These are phyloP conservation scores for Xylariaceae sp. DNA, from an alignment of 2,329 filamentous ascomycete genomes.

Conservation along the genomic window DNA sequence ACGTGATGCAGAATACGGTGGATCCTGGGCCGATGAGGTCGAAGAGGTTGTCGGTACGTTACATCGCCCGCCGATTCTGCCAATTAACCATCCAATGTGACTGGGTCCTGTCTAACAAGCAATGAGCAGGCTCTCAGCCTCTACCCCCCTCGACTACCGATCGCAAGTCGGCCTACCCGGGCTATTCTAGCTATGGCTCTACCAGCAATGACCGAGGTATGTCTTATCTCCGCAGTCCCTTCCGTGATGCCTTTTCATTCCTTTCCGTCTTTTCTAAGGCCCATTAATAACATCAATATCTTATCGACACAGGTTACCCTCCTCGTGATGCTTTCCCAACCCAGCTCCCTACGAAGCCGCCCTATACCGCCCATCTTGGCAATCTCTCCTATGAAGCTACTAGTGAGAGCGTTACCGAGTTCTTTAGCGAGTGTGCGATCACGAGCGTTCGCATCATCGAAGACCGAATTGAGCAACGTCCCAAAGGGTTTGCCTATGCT, in stretches of 20 bases:
- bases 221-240: conserved; percentile 1
- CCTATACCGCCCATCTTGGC: conserved; percentile 91
- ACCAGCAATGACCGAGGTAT: conserved; percentile 35
- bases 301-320: conserved; percentile 47
- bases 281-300: background rate
- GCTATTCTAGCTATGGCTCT: conserved; percentile 20
- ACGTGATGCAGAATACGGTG: conserved; percentile 48
- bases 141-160: conserved; percentile 42
- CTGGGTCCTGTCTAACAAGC: background rate
- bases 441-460: conserved; percentile 93
- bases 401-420: conserved; percentile 73
- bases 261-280: background rate
- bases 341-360: conserved; percentile 78
- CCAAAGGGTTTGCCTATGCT: conserved; percentile 97
- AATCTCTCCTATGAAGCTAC: conserved; percentile 96
- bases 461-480: conserved; percentile 87
- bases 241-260: background rate
- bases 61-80: conserved; percentile 4
- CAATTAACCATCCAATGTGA: background rate
- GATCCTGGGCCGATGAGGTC: conserved; percentile 99
- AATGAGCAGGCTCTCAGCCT: conserved; percentile 50
- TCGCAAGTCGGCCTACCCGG: conserved; percentile 27
- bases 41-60: conserved; percentile 78
- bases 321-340: conserved; percentile 70
- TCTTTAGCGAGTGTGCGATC: conserved; percentile 80